Evolutionary conservation across 495 filamentous ascomycete genomes (phyloP).

Genomic region (Neurospora intermedia): DNA sequence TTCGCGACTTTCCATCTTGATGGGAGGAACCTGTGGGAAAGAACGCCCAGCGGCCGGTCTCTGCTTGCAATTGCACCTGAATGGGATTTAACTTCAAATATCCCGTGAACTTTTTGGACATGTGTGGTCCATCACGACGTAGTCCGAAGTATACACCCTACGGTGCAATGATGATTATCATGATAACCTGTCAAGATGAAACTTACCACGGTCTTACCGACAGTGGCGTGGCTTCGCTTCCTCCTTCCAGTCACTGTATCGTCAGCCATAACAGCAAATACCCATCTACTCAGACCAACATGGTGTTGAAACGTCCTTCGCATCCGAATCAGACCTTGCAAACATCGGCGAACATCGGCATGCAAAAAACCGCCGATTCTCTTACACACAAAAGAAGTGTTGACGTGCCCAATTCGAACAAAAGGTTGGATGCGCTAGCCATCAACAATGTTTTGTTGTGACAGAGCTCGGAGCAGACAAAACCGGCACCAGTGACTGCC

Average conservation of each 20-base stretch:
- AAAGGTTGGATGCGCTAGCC: conserved; percentile 19
- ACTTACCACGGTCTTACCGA: neutral
- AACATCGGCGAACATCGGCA: neutral
- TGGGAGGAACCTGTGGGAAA: neutral
- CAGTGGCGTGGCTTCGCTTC: neutral
- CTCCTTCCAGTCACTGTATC: neutral
- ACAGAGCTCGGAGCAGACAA: neutral
- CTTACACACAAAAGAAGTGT: conserved; percentile 9
- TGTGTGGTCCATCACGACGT: neutral
- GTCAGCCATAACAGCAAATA: neutral
- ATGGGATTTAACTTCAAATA: neutral
- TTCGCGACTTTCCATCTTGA: neutral
- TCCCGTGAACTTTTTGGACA: neutral
- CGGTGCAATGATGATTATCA: neutral
- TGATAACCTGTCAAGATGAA: neutral
- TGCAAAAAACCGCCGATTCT: neutral
- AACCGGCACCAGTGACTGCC: neutral
- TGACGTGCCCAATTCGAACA: conserved; percentile 16
- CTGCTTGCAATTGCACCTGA: neutral
- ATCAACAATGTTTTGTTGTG: neutral
- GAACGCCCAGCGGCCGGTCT: neutral
- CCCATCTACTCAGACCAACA: neutral
- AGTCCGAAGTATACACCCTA: neutral
- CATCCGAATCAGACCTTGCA: neutral
- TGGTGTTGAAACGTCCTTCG: neutral